Conservation (phyloP, 202 grass and related monocot genomes). For the Alloteropsis angusta region DNA sequence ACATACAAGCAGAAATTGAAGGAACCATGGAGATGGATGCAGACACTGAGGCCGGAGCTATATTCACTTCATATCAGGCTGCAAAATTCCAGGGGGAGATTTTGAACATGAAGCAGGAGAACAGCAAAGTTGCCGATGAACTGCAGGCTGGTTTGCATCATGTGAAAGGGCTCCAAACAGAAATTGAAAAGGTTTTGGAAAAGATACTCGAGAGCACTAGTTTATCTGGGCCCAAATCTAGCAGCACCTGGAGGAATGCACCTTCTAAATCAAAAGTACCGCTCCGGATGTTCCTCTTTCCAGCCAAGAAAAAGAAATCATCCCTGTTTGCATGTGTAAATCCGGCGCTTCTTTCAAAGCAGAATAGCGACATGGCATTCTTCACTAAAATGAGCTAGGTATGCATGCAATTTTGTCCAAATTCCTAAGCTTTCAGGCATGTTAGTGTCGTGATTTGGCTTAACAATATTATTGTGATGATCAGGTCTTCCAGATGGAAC, state of each 20-base stretch:
- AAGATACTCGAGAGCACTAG: constrained; percentile 31
- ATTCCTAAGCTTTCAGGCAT: neutral
- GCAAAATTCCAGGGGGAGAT: constrained; percentile 80
- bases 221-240: constrained; percentile 36
- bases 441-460: neutral
- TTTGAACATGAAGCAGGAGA: constrained; percentile 73
- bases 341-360: constrained; percentile 51
- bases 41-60: neutral
- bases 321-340: constrained; percentile 59
- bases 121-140: constrained; percentile 63
- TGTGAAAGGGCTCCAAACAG: constrained; percentile 43
- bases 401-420: neutral
- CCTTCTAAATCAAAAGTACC: constrained; percentile 51
- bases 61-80: constrained; percentile 51
- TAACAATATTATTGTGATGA: neutral
- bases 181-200: constrained; percentile 43
- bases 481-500: constrained; percentile 9
- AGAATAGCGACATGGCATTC: constrained; percentile 47
- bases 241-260: constrained; percentile 20
- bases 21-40: constrained; percentile 24
- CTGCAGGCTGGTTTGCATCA: constrained; percentile 56
- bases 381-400: constrained; percentile 34
- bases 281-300: constrained; percentile 65
- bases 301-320: constrained; percentile 54
- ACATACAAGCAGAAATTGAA: constrained; percentile 51